Evolutionary conservation across 768 basidiomycete species (phyloP), one percentile per base, ranked within the genome.

Genomic region (Pleurotus tuber-regium): DNA sequence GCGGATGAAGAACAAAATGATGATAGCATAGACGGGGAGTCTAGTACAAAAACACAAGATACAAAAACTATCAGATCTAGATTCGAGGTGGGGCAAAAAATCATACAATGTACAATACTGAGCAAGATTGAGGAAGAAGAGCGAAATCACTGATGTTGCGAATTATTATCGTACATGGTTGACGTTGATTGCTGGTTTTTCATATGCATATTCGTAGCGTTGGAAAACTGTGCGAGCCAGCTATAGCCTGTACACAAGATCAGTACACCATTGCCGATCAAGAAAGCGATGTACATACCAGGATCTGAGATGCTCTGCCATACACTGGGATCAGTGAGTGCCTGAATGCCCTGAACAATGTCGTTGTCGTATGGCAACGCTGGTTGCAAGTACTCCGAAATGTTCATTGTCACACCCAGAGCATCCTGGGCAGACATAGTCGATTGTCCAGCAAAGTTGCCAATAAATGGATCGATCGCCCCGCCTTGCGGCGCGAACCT

Each of bases 261-360:
- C 9, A 21, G 28, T 19, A 35, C 28, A 4, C 5, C 7, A 28
- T 54, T 29, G 4, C n/a, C 23, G 2, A 50, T 29, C 9, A 36
- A 26, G 21, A 14, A 4, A 19, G 29, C 38, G 44, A 28, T 44
- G 26, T 41, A 63, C 78, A 57, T 55, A 84, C 83, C 77, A 59
- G 83, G 77, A 31, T 83, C 56, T 1, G 75, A 66, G 24, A 78
- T 74, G 60, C 81, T 80, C 30, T 75, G 77, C 83, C 82, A 85
- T 2, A 68, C 66, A 38, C 67, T 63, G 11, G 79, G 75, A 60
- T 84, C 77, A 12, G 74, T 69, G 59, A 86, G 62, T 25, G 79
- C 75, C 57, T 84, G 81, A 60, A 85, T 77, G 21, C 81, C 80
- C 48, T 84, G 78, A 63, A 86, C 58, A 23, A 86, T 76, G 33